These are phyloP conservation scores for Calvatia gigantea DNA, from an alignment of 768 basidiomycete species.

Conservation along the genomic window DNA sequence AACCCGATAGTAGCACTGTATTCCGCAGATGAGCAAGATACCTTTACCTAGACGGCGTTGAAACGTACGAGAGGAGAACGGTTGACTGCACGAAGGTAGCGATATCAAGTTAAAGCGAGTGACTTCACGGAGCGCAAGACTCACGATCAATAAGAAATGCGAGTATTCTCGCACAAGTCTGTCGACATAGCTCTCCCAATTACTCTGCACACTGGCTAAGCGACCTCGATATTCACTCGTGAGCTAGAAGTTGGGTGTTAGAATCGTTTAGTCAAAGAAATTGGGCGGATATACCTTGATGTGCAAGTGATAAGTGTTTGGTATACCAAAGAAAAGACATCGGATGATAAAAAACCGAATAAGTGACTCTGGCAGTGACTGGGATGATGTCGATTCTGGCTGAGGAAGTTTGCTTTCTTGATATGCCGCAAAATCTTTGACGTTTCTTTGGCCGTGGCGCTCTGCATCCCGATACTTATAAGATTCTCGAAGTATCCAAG, in stretches of 20 bases:
- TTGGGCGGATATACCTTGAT: conserved; percentile 28
- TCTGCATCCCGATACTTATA: conserved; percentile 47
- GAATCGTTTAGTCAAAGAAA: background rate
- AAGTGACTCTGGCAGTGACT: conserved; percentile 9
- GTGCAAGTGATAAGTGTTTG: conserved; percentile 46
- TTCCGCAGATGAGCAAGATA: too few species aligned
- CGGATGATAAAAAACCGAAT: conserved; percentile 33
- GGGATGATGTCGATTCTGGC: conserved; percentile 12
- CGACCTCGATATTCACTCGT: conserved; percentile 50
- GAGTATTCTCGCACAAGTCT: conserved; percentile 53
- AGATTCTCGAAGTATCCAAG: conserved; percentile 50
- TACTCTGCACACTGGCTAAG: conserved; percentile 41
- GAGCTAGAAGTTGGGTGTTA: conserved; percentile 15
- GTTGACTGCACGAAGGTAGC: conserved; percentile 35
- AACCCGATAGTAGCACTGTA: conserved; percentile 48
- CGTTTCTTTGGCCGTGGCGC: conserved; percentile 39
- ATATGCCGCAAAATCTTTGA: conserved; percentile 24
- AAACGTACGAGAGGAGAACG: conserved; percentile 51
- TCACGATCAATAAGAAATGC: conserved; percentile 52
- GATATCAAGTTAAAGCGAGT: background rate
- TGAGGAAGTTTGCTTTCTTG: conserved; percentile 15
- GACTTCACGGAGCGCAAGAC: conserved; percentile 15
- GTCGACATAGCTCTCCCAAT: conserved; percentile 47
- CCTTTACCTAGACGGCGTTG: too few species aligned
- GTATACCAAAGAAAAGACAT: conserved; percentile 48